Evolutionary conservation across 305 asterid genomes (phyloP).

Genomic region (Rubia peregrina): DNA sequence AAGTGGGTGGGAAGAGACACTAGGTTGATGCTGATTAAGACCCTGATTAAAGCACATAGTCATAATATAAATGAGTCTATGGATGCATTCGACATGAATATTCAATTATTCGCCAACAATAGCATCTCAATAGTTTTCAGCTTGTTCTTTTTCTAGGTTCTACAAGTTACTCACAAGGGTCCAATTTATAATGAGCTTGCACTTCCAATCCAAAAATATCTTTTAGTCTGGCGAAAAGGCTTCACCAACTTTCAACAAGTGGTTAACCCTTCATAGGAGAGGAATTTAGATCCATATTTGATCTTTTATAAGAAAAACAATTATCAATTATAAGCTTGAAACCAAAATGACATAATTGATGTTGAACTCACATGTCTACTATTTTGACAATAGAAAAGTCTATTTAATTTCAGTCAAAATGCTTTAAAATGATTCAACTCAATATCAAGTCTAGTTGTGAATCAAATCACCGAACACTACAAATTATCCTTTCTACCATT

Average conservation of each 20-base stretch:
- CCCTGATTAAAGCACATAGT: constrained; percentile 15
- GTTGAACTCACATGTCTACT: neutral
- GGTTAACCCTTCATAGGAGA: constrained; percentile 32
- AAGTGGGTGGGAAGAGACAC: constrained; percentile 15
- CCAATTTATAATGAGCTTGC: neutral
- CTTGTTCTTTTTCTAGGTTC: neutral
- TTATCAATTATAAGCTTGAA: neutral
- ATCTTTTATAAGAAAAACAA: constrained; percentile 21
- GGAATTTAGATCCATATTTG: constrained; percentile 17
- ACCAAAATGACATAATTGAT: neutral
- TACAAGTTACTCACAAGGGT: neutral
- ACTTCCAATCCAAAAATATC: neutral
- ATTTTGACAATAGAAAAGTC: neutral
- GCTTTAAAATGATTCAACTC: neutral
- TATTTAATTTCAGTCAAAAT: neutral
- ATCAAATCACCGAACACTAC: neutral
- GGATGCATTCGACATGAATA: neutral
- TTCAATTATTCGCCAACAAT: neutral
- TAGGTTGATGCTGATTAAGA: constrained; percentile 22
- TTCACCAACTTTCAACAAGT: constrained; percentile 19
- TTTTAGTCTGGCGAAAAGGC: neutral
- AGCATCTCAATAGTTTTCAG: neutral
- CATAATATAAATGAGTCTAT: neutral
- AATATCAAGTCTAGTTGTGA: neutral
- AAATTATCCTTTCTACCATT: neutral